Evolutionary conservation across 2,329 filamentous ascomycete species (phyloP), one percentile per base, ranked within the genome.

Genomic region (Cytospora paraplurivora): DNA sequence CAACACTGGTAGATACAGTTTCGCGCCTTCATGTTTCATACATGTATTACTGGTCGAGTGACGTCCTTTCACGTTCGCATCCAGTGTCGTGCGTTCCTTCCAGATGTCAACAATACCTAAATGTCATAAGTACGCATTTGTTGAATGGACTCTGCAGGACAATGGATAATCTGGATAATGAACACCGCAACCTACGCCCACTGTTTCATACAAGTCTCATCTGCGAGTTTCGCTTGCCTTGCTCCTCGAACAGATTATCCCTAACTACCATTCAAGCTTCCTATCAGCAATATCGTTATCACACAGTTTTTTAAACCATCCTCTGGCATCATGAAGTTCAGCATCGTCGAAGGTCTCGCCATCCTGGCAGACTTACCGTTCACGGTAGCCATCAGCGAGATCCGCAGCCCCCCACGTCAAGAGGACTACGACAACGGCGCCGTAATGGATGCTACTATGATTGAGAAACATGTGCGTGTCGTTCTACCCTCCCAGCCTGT

Each of bases 371-470:
- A 56, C 41, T 59, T 56, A 7, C 62, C 62, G 17, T 63, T 63
- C 17, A 51, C 33, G 38, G 56, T 41, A 15, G 62, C 62, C 41
- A 32, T 63, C 38, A 53, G 56, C 33, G 32, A 63, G 50, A 58
- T 63, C 11, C 32, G 47, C 34, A 59, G 59, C 51, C 62, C 62
- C 37, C 50, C 56, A 15, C 55, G 41, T 33, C 62, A 63, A 56
- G 62, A 59, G 47, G 59, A 59, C 33, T 63, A 63, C 27, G 55
- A 56, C 19, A 59, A 50, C 21, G 62, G 62, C n/a, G 62, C 56
- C 21, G 62, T 63, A 11, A 63, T 63, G 62, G 62, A 55, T 15
- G 56, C 37, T 10, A 63, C 50, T 33, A 63, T 63, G 62, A n/a
- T 50, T n/a, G 59, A 49, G 19, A 63, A 63, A 51, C 54, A 50